Base-by-base conservation (phyloP, 2,329 filamentous ascomycete species). In the Aureobasidium sp. region DNA sequence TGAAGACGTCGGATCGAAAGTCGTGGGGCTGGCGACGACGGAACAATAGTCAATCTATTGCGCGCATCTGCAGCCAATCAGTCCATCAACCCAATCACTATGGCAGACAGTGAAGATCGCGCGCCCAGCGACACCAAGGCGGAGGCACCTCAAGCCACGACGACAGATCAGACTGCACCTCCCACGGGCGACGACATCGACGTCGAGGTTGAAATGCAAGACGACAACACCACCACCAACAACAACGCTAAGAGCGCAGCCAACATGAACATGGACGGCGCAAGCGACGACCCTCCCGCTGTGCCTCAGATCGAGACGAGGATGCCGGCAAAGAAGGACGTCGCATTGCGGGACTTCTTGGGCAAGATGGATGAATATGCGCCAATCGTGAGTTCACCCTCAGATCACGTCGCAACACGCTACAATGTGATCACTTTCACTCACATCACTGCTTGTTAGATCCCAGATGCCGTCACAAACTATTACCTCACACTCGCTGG, bases 321-420 rank as follows among this genome's bases (percentile, higher is more conserved):
- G 70, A 78, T 90, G 65, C 86, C 89, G 1, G 87, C 87, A 58
- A 90, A 91, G 73, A 97, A 97, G 77, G 94, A 99, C 76, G 87
- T 88, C 25, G 96, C 89, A 42, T 78, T 99, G 66, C 89, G 92
- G 71, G 93, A 97, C 75, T 97, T 99, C 72, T 76, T 99, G 21
- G 83, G 84, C 66, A 97, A 96, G 81, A 97, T 99, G 88, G 94
- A 99, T 72, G 94, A 99, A 70, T 97, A 94, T 76, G 91, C 94
- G 64, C 94, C 94, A 11, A 96, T 99, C 70, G 92, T 97, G 82
- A 66, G 88, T 78, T 50, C 59, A n/a, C 30, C 21, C 36, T 39
- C 57, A 55, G 51, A 25, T n/a, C 47, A 32, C 34, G 55, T 16
- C 41, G 42, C 54, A 58, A 45, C 41, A 47, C 42, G n/a, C 27